Base-by-base conservation (phyloP, 2,329 filamentous ascomycete species). In the Ustilaginoidea virens region DNA sequence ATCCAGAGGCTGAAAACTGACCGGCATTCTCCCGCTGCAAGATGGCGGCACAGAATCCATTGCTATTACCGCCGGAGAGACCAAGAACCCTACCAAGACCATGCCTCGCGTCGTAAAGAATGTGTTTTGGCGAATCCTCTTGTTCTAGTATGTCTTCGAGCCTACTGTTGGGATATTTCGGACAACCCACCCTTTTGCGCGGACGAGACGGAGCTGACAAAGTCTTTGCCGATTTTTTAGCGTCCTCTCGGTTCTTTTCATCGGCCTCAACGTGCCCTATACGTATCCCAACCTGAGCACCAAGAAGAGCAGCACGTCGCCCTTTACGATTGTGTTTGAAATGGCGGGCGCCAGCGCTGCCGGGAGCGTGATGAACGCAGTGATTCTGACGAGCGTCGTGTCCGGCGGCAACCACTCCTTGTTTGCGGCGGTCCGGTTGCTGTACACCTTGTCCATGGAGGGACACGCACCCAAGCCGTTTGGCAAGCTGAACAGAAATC, bases 1-100 rank as follows among this genome's bases (percentile, higher is more conserved):
- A n/a, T n/a, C n/a, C n/a, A n/a, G n/a, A n/a, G n/a, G n/a, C n/a
- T n/a, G n/a, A n/a, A n/a, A n/a, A n/a, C n/a, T n/a, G n/a, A n/a
- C n/a, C n/a, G n/a, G n/a, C n/a, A n/a, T 12, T 12, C 22, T 12
- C 22, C 13, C 14, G 9, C 18, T 16, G 11, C 20, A 14, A 52
- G 49, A 52, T 19, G 49, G 49, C 19, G 73, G 71, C 29, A 74
- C 69, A 3, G 72, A 76, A 46, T 69, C 63, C 19, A 74, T 77
- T 27, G 71, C 69, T 28, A 71, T 77, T 33, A 75, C 73, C 0
- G 72, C 72, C 1, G 72, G 72, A 24, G 73, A 78, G 46, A 76
- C 73, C 2, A 69, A 66, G 38, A 60, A 76, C 38, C 73, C 74
- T 0, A 59, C 66, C 12, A 62, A 60, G 36, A 74, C 62, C 32